Evolutionary conservation across 768 basidiomycete genomes (phyloP), one percentile per base, ranked within the genome.

Genomic region (Clavulina sp.): DNA sequence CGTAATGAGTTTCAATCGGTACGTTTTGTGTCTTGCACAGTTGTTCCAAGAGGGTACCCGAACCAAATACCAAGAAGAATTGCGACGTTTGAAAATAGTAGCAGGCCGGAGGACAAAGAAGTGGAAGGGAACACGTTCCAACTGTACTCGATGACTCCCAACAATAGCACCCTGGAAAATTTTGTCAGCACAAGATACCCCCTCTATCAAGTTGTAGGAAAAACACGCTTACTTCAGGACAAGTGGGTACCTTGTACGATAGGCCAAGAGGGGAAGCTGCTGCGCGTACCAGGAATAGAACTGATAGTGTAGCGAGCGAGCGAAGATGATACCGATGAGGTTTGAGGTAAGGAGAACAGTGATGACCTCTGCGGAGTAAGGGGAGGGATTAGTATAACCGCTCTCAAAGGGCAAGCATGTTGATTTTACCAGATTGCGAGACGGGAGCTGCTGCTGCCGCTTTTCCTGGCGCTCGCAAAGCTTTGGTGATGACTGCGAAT

Each of bases 201-300:
- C 50, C 58, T 50, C 24, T 48, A 19, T 33, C 26, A 48, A 18
- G 48, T 53, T 26, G 44, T 16, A 53, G 9, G 7, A 9, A 57
- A 19, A 54, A 43, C 66, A 13, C 38, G 52, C 75, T 55, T 60
- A 84, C 86, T 77, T 83, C 33, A 82, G 18, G 26, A 67, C 28
- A 13, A 73, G 46, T 16, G 82, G 81, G 62, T 76, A 84, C 49
- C 66, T 70, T 3, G 83, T 81, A 61, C 77, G 77, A 74, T 79
- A 91, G 3, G 76, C 68, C 28, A 97, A 64, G 61, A 92, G 80
- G 1, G 93, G 88, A 31, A 93, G 63, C 59, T 92, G 87, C 52
- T 85, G 81, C 6, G 82, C 86, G 62, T 96, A 96, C 95, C 95
- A 99, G 4, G 85, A 80, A 64, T 95, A 95, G 65, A 99, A 99